A percentile compares a stretch with the other conserved stretches of the same genome.
Evolutionary conservation across 116 monocot species (phyloP).

Genomic region (Iris pallida): DNA sequence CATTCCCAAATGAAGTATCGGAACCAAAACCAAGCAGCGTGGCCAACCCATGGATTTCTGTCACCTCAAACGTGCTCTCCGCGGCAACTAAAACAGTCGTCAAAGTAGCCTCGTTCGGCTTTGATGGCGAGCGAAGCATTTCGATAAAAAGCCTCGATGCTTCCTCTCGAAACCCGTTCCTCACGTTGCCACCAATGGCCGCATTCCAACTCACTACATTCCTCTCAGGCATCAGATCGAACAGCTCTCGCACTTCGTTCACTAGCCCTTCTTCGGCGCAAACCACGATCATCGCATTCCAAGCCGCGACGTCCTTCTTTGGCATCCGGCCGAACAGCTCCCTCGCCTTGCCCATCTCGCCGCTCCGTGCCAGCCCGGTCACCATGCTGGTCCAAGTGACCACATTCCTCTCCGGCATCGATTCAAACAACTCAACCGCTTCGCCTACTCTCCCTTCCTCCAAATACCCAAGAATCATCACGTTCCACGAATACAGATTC

Average conservation of each 20-base stretch:
- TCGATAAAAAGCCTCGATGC: slow-evolving; percentile 21
- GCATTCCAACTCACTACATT: slow-evolving; percentile 40
- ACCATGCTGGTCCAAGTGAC: slow-evolving; percentile 51
- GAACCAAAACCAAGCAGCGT: slow-evolving; percentile 16
- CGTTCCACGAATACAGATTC: slow-evolving; percentile 48
- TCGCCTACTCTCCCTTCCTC: not conserved
- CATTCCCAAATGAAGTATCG: slow-evolving; percentile 26
- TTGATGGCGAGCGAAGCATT: slow-evolving; percentile 23
- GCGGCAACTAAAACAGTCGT: slow-evolving; percentile 27
- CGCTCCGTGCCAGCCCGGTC: slow-evolving; percentile 35
- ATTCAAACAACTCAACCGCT: slow-evolving; percentile 25
- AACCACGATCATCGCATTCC: slow-evolving; percentile 47
- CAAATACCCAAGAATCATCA: slow-evolving; percentile 41
- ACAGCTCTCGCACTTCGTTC: slow-evolving; percentile 24
- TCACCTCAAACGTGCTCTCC: slow-evolving; percentile 8
- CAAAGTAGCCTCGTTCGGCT: slow-evolving; percentile 23
- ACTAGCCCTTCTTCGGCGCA: slow-evolving; percentile 19
- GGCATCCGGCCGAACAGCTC: slow-evolving; percentile 35
- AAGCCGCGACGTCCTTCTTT: slow-evolving; percentile 34
- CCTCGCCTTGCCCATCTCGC: slow-evolving; percentile 19
- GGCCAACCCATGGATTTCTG: slow-evolving; percentile 26
- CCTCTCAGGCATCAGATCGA: slow-evolving; percentile 24
- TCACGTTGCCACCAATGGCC: slow-evolving; percentile 37
- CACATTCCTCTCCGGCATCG: slow-evolving; percentile 29
- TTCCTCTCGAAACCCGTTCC: slow-evolving; percentile 14